Percentiles rank a stretch among this genome's conserved stretches.
phyloP scores from a whole-genome alignment of 169 alveolate genomes.

The Plasmodium vinckei region DNA sequence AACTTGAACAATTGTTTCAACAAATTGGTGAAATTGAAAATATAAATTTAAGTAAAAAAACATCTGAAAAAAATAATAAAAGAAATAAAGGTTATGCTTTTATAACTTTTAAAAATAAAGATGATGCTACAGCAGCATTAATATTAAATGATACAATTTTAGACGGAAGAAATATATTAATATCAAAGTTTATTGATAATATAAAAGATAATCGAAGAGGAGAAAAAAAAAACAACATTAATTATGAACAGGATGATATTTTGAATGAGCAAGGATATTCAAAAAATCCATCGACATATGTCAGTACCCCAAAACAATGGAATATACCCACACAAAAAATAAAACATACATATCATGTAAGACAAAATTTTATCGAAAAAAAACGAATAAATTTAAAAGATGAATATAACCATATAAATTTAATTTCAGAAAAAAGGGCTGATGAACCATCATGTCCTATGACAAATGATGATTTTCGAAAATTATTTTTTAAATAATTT shows the following conservation, averaged over 20 bases:
- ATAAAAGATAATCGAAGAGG: constrained; percentile 4
- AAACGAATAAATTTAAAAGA: constrained; percentile 41
- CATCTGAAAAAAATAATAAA: constrained; percentile 73
- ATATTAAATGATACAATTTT: constrained; percentile 52
- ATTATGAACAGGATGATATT: background rate
- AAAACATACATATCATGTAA: constrained; percentile 4
- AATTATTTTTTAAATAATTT: constrained; percentile 38
- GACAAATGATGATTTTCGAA: constrained; percentile 66
- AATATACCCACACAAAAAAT: background rate
- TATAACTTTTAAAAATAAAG: constrained; percentile 66
- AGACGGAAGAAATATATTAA: constrained; percentile 71
- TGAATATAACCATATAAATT: background rate
- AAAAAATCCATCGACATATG: background rate
- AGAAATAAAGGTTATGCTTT: constrained; percentile 79
- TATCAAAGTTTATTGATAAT: constrained; percentile 45
- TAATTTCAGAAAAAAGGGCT: constrained; percentile 3
- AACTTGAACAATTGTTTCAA: constrained; percentile 50
- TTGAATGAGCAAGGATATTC: background rate
- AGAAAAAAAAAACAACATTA: background rate
- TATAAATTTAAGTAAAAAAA: constrained; percentile 47
- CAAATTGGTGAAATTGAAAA: constrained; percentile 73
- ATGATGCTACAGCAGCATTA: constrained; percentile 73
- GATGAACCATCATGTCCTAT: constrained; percentile 19
- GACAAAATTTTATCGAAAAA: constrained; percentile 23
- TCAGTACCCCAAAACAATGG: background rate